Evolutionary conservation across 306 rosid species (phyloP), one percentile per base, ranked within the genome.

Genomic region (Astragalus glycyphyllos): DNA sequence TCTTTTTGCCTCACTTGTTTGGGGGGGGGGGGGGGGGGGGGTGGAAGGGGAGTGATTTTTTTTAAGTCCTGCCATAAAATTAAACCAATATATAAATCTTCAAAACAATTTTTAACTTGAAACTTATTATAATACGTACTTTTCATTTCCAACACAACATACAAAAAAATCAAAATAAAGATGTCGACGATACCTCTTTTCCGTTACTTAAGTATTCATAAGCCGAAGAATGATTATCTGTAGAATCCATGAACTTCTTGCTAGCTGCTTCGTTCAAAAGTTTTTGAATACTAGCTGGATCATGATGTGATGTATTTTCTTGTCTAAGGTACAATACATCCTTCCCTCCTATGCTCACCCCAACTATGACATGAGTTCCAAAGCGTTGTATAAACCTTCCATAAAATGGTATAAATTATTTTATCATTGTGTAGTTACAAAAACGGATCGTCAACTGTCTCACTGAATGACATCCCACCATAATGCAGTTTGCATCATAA

Each of bases 281-380:
- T 34, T 87, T 86, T 66, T 84, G 97, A 60, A 89, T 85, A 68
- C 83, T 85, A 20, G 84, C 68, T 12, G 86, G 86, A 76, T 86
- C 86, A 61, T 87, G 81, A 77, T 79, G 69, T 34, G 96, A 84
- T 59, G 92, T 65, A 80, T 81, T 87, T 77, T 82, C 89, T 75
- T 92, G 94, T 76, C 90, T 89, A 86, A 89, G 67, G 69, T 86
- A 92, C 69, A 92, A 72, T 65, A 89, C 92, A 82, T 92, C 94
- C 82, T 89, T 89, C 68, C 96, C 98, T 69, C 98, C 98, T 92
- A 92, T 92, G 86, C 84, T 87, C 70, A 92, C 88, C 47, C 98
- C 94, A 72, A 84, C 90, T 66, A 92, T 80, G 65, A 92, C 84
- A 76, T 92, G 96, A 68, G 98, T 92, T 76, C 98, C 98, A 64